Evolutionary conservation across 495 filamentous ascomycete species (phyloP).

Genomic region (Penicillium nucicola): DNA sequence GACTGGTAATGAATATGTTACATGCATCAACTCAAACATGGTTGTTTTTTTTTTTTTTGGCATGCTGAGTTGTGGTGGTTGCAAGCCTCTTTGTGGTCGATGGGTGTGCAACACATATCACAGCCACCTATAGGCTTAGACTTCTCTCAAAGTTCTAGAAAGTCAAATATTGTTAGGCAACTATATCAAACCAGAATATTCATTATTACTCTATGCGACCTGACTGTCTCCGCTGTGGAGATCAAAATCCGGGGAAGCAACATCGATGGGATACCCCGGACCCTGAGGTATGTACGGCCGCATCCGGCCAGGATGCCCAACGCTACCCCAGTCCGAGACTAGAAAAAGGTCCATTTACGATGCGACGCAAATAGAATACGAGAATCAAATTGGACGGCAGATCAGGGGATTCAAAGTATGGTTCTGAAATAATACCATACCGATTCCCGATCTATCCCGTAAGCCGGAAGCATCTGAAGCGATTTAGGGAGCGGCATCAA

Average conservation of each 20-base stretch:
- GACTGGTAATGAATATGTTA: neutral
- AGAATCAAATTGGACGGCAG: neutral
- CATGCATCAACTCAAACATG: neutral
- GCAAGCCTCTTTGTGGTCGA: no score
- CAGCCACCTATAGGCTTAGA: no score
- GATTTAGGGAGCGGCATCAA: conserved; percentile 7
- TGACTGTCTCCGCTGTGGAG: neutral
- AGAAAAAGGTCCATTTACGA: neutral
- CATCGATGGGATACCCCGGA: neutral
- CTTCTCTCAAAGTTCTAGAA: no score
- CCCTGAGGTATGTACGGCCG: neutral
- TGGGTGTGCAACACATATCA: no score
- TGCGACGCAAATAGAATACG: conserved; percentile 5
- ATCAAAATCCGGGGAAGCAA: conserved; percentile 7
- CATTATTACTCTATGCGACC: neutral
- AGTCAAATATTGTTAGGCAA: no score
- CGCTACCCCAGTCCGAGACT: neutral
- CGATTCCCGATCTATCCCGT: neutral
- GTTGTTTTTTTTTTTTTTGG: no score
- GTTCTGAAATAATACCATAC: conserved; percentile 10
- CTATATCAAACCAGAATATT: no score
- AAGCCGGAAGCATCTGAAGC: conserved; percentile 1
- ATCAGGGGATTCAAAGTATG: neutral
- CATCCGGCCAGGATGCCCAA: neutral
- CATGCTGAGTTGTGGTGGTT: no score